phyloP scores from a whole-genome alignment of 768 basidiomycete genomes.

The Pisolithus tinctorius region DNA sequence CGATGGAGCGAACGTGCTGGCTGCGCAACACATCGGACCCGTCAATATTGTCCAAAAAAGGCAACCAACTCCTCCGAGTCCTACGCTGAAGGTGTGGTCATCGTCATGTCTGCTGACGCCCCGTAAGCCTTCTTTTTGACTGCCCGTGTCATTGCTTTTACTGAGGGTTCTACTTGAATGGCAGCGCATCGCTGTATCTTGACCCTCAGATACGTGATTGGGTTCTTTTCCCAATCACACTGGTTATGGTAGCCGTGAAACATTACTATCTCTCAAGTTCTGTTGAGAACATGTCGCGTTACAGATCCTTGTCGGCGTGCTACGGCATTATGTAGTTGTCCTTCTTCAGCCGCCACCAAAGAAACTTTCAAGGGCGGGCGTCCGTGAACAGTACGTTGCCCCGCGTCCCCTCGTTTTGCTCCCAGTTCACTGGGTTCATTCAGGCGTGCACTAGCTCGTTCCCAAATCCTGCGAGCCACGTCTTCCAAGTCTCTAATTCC shows the following conservation, averaged over 20 bases:
- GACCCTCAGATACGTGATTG: constrained; percentile 95
- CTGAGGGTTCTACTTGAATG: constrained; percentile 5
- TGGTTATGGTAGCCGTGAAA: constrained; percentile 74
- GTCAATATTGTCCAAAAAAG: constrained; percentile 13
- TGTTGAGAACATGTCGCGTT: background rate
- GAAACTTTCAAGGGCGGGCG: constrained; percentile 64
- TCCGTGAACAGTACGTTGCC: constrained; percentile 80
- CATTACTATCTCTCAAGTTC: too few relatives aligned
- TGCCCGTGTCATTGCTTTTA: background rate
- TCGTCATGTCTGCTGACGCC: constrained; percentile 32
- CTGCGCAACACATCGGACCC: constrained; percentile 12
- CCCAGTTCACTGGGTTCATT: background rate
- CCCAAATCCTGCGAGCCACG: constrained; percentile 79
- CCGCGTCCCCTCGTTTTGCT: background rate
- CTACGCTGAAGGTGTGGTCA: constrained; percentile 1
- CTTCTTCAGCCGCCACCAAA: constrained; percentile 82
- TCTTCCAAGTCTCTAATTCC: constrained; percentile 79
- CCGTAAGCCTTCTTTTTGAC: constrained; percentile 15
- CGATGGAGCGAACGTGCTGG: constrained; percentile 15
- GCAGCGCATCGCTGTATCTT: constrained; percentile 57
- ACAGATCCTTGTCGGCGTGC: constrained; percentile 86
- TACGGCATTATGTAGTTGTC: constrained; percentile 87
- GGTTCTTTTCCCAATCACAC: constrained; percentile 93
- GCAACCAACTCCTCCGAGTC: constrained; percentile 11
- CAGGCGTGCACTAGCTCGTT: constrained; percentile 73